These are phyloP conservation scores for Cephalotrichum gorgonifer DNA, from an alignment of 2,329 filamentous ascomycete genomes.

Conservation along the genomic window DNA sequence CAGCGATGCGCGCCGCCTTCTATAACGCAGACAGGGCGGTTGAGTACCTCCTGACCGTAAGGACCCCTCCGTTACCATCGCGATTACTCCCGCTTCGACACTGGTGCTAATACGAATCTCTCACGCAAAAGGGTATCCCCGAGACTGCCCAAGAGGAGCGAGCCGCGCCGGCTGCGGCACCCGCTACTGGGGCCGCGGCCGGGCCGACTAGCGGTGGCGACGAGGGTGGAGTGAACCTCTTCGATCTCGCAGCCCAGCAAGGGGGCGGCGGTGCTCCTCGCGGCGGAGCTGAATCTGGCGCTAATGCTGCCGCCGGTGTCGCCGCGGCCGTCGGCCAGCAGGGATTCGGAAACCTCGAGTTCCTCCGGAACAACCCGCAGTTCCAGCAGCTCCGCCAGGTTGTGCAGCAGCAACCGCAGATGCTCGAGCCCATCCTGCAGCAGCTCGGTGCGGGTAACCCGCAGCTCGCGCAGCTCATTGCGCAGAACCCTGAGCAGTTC, in stretches of 20 bases:
- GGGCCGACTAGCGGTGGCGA: conserved; percentile 34
- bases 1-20: conserved; percentile 91
- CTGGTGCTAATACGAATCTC: background rate
- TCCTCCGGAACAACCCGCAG: conserved; percentile 87
- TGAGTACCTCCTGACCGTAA: conserved; percentile 82
- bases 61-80: conserved; percentile 16
- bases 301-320: conserved; percentile 34
- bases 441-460: conserved; percentile 93
- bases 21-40: conserved; percentile 96
- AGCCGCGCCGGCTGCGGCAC: conserved; percentile 30
- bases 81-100: too few species aligned
- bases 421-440: conserved; percentile 96
- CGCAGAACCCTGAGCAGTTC: conserved; percentile 86
- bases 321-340: conserved; percentile 38
- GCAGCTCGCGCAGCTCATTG: conserved; percentile 84
- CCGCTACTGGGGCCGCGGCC: conserved; percentile 24
- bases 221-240: conserved; percentile 73
- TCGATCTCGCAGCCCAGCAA: conserved; percentile 77
- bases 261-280: conserved; percentile 31
- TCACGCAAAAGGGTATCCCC: conserved; percentile 64
- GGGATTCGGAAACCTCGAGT: conserved; percentile 74
- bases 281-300: conserved; percentile 25
- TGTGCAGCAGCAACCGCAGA: conserved; percentile 93
- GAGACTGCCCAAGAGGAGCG: conserved; percentile 58
- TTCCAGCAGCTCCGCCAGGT: conserved; percentile 97